Conservation (phyloP, 2,329 filamentous ascomycete species). For the Periconia macrospinosa region DNA sequence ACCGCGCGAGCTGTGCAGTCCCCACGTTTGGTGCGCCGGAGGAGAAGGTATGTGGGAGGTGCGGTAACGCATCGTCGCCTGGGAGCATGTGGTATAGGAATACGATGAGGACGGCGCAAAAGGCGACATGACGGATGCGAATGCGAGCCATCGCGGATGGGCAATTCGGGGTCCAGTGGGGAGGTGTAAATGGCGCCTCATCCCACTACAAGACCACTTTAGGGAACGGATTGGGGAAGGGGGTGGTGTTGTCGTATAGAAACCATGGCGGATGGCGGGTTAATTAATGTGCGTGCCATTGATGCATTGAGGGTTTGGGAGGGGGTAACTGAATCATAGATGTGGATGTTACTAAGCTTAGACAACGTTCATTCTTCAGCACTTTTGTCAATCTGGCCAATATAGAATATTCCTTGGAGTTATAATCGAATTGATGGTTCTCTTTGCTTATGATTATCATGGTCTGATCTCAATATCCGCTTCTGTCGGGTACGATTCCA, state of each 20-base stretch:
- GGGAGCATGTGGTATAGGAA: slow-evolving; percentile 32
- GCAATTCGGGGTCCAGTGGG: not conserved
- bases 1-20: slow-evolving; percentile 26
- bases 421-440: too few species aligned
- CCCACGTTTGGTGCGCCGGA: slow-evolving; percentile 15
- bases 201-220: not conserved
- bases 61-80: slow-evolving; percentile 8
- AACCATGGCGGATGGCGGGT: not conserved
- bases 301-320: not conserved
- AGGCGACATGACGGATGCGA: slow-evolving; percentile 28
- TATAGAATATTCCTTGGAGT: too few species aligned
- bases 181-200: not conserved
- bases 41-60: not conserved
- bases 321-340: not conserved
- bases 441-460: not conserved
- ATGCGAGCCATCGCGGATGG: slow-evolving; percentile 24
- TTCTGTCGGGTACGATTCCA: slow-evolving; percentile 35
- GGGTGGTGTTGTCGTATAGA: not conserved
- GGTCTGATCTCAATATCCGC: slow-evolving; percentile 19
- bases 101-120: slow-evolving; percentile 28
- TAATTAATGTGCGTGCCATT: not conserved
- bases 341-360: not conserved
- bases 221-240: not conserved
- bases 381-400: too few species aligned
- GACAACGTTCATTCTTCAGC: too few species aligned